A percentile compares a stretch with the other conserved stretches of the same genome.
Conservation (phyloP, 768 basidiomycete species). For the Sarcodon aspratus region DNA sequence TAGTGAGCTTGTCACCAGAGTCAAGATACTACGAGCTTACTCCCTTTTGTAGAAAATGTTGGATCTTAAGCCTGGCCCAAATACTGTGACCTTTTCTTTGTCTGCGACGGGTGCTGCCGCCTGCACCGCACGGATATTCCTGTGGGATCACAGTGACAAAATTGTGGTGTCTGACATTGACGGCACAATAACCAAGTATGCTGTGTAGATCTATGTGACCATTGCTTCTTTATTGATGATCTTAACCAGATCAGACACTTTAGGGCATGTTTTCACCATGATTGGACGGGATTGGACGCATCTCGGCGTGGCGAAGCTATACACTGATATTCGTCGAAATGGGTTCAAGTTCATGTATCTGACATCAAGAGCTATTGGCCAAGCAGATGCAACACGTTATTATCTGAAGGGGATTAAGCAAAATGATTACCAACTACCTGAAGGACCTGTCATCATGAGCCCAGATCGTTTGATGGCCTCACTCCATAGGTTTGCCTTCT, state of each 20-base stretch:
- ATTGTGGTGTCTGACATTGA: constrained; percentile 97
- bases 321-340: constrained; percentile 90
- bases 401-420: constrained; percentile 94
- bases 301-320: constrained; percentile 91
- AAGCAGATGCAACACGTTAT: constrained; percentile 92
- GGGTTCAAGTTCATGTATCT: constrained; percentile 98
- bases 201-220: not conserved
- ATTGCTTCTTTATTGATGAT: not conserved
- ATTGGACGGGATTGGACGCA: constrained; percentile 99
- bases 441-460: constrained; percentile 98
- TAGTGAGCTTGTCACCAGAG: constrained; percentile 32
- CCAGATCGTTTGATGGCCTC: constrained; percentile 93
- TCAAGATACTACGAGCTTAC: not conserved
- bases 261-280: constrained; percentile 95
- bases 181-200: constrained; percentile 96
- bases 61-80: constrained; percentile 76
- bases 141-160: constrained; percentile 88
- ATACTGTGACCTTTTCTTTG: constrained; percentile 88
- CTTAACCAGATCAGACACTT: constrained; percentile 70
- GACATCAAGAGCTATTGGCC: constrained; percentile 93
- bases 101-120: constrained; percentile 72
- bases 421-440: constrained; percentile 91
- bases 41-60: constrained; percentile 56
- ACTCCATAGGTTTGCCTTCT: constrained; percentile 67
- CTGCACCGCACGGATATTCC: constrained; percentile 86